Evolutionary conservation across 352 stramenopile species (phyloP).

Genomic region (Phytophthora quininea): DNA sequence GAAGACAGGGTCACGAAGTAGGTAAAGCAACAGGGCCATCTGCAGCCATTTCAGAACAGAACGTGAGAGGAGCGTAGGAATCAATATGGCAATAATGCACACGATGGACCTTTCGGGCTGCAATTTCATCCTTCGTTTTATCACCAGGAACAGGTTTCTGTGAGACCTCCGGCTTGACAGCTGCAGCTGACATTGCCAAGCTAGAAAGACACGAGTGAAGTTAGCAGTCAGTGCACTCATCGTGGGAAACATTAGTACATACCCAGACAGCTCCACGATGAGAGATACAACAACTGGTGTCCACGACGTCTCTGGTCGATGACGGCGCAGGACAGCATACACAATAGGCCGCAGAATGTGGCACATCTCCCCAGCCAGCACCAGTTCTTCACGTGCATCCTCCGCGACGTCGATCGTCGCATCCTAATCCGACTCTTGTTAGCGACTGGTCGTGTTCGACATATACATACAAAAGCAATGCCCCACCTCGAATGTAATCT

Average conservation of each 20-base stretch:
- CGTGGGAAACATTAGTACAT: slow-evolving; percentile 5
- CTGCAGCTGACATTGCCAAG: slow-evolving; percentile 57
- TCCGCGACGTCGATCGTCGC: slow-evolving; percentile 48
- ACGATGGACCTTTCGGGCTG: slow-evolving; percentile 62
- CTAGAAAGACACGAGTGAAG: slow-evolving; percentile 20
- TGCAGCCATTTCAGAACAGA: slow-evolving; percentile 25
- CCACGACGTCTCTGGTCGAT: slow-evolving; percentile 63
- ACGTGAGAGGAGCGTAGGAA: background rate
- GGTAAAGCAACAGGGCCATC: slow-evolving; percentile 85
- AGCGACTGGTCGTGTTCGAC: background rate
- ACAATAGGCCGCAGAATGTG: slow-evolving; percentile 79
- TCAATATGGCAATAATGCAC: slow-evolving; percentile 1
- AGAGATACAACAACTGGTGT: slow-evolving; percentile 60
- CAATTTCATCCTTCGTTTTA: slow-evolving; percentile 61
- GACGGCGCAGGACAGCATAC: slow-evolving; percentile 74
- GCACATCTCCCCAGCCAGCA: slow-evolving; percentile 72
- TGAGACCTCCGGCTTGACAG: slow-evolving; percentile 51
- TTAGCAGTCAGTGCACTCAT: too few species aligned
- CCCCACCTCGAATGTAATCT: slow-evolving; percentile 63
- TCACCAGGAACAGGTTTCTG: slow-evolving; percentile 31
- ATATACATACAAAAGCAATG: background rate
- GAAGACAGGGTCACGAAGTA: slow-evolving; percentile 84
- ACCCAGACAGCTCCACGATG: slow-evolving; percentile 69
- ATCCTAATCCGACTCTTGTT: slow-evolving; percentile 33
- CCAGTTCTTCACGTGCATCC: slow-evolving; percentile 44